phyloP scores from a whole-genome alignment of 2,329 filamentous ascomycete species.

The Fusarium concolor region DNA sequence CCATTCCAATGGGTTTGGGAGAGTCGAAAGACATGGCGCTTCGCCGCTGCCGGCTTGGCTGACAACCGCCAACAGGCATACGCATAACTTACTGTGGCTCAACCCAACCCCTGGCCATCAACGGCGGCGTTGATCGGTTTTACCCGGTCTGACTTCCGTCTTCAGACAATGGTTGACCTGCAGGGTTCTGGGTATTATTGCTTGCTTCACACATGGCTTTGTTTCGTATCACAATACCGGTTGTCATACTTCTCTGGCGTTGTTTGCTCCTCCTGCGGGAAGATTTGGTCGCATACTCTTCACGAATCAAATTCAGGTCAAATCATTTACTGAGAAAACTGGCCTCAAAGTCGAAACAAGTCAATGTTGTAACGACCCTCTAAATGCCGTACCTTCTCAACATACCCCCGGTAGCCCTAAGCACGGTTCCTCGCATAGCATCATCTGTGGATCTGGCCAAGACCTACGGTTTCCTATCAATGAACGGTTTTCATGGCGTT shows the following conservation, averaged over 20 bases:
- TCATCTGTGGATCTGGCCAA: slow-evolving; percentile 36
- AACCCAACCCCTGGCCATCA: slow-evolving; percentile 22
- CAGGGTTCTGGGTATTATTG: slow-evolving; percentile 8
- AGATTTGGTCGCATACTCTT: slow-evolving; percentile 12
- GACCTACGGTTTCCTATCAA: slow-evolving; percentile 15
- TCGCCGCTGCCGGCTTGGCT: slow-evolving; percentile 44
- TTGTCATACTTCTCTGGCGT: slow-evolving; percentile 16
- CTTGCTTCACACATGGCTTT: slow-evolving; percentile 40
- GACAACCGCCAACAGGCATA: slow-evolving; percentile 17
- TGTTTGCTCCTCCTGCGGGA: slow-evolving; percentile 13
- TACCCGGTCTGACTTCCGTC: slow-evolving; percentile 3
- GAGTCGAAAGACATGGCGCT: slow-evolving; percentile 30
- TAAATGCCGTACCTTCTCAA: slow-evolving; percentile 6
- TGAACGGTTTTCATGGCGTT: slow-evolving; percentile 18
- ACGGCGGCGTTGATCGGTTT: slow-evolving; percentile 20
- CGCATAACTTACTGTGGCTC: slow-evolving; percentile 28
- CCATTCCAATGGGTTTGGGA: slow-evolving; percentile 38
- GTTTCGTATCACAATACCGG: slow-evolving; percentile 40
- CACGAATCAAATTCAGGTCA: slow-evolving; percentile 28
- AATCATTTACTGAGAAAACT: slow-evolving; percentile 16
- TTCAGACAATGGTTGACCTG: neutral
- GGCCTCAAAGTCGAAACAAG: slow-evolving; percentile 37
- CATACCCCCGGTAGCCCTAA: slow-evolving; percentile 11
- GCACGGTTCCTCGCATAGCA: slow-evolving; percentile 31
- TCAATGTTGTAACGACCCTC: slow-evolving; percentile 10